A percentile compares a stretch with the other conserved stretches of the same genome.
phyloP scores from a whole-genome alignment of 1,139 yeast genomes.

The Debaryomyces singareniensis region DNA sequence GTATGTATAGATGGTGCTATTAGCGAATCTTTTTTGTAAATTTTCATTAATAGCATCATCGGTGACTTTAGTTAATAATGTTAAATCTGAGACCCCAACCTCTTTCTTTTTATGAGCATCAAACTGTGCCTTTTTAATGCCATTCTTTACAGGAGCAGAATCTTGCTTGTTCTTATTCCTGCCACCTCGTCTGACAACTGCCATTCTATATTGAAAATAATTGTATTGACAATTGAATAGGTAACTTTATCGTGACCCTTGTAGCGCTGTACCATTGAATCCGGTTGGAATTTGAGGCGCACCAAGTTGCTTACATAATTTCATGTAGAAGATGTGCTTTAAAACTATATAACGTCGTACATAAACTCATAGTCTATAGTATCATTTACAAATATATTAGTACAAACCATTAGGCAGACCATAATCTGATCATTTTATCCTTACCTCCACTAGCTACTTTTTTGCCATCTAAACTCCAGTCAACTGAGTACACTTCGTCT shows the following conservation, averaged over 20 bases:
- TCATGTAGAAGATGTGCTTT: too few relatives aligned
- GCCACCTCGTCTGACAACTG: constrained; percentile 70
- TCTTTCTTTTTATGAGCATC: constrained; percentile 87
- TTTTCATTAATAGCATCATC: constrained; percentile 94
- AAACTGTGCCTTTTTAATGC: constrained; percentile 86
- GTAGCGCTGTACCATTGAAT: too few relatives aligned
- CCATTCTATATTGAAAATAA: constrained; percentile 48
- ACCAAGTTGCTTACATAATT: too few relatives aligned
- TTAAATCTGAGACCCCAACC: constrained; percentile 94
- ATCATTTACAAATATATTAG: not conserved
- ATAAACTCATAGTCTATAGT: too few relatives aligned
- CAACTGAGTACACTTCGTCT: constrained; percentile 95
- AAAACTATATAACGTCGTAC: too few relatives aligned
- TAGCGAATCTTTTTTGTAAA: constrained; percentile 80
- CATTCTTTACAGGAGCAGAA: constrained; percentile 52
- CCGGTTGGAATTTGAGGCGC: too few relatives aligned
- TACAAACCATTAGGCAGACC: constrained; percentile 63
- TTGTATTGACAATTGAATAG: too few relatives aligned
- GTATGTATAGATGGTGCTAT: constrained; percentile 84
- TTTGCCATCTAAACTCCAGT: constrained; percentile 95
- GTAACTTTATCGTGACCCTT: too few relatives aligned
- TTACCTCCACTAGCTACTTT: constrained; percentile 95
- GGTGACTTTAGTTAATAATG: constrained; percentile 78
- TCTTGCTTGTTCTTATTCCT: constrained; percentile 54
- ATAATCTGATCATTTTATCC: constrained; percentile 86